These are phyloP conservation scores for Cucumis cinereus DNA, from an alignment of 306 rosid genomes.

Conservation along the genomic window DNA sequence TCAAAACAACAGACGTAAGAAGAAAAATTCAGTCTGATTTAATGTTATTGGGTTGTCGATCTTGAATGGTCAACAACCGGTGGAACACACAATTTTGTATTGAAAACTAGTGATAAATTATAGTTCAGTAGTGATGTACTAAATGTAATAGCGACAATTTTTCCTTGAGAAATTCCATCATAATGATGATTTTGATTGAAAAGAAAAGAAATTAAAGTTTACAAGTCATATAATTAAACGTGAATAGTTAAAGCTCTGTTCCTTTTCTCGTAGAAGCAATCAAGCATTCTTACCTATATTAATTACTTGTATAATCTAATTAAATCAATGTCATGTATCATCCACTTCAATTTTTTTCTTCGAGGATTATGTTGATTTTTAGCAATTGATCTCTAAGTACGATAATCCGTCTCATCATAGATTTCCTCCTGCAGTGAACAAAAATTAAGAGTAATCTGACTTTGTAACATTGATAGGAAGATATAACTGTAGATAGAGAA, in stretches of 20 bases:
- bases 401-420: constrained; percentile 23
- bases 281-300: not conserved
- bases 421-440: constrained; percentile 18
- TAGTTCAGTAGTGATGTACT: not conserved
- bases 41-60: not conserved
- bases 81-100: not conserved
- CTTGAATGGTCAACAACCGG: not conserved
- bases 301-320: not conserved
- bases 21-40: constrained; percentile 20
- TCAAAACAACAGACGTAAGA: constrained; percentile 25
- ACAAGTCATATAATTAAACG: too few species aligned
- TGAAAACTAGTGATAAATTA: not conserved
- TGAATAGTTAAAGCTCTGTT: too few species aligned
- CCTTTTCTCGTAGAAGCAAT: not conserved
- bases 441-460: not conserved
- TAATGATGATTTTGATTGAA: too few species aligned
- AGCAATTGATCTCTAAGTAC: not conserved
- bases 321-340: not conserved
- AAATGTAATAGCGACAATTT: not conserved
- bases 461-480: not conserved
- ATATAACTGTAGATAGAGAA: not conserved
- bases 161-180: not conserved
- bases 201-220: too few species aligned
- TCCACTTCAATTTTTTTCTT: not conserved
- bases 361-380: not conserved